phyloP scores from a whole-genome alignment of 768 basidiomycete species.

The Leucosporidium scottii region DNA sequence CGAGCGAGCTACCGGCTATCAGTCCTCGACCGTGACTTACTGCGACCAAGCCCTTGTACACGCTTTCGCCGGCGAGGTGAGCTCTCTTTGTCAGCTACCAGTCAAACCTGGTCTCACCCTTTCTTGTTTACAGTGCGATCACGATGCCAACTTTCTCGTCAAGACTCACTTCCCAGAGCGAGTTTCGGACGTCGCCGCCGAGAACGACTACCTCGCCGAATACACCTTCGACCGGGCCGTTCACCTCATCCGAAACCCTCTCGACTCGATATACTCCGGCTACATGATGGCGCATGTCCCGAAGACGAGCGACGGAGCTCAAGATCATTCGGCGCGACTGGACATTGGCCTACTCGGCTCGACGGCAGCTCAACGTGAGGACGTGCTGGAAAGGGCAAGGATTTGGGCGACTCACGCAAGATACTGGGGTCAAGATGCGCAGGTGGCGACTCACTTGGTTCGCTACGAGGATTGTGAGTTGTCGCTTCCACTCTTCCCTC shows the following conservation, averaged over 20 bases:
- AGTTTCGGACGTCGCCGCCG: neutral
- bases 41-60: neutral
- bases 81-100: neutral
- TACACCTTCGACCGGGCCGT: neutral
- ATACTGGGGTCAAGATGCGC: neutral
- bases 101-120: neutral
- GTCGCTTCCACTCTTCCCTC: too few species aligned
- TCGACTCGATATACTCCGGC: neutral
- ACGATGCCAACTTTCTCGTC: neutral
- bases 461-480: neutral
- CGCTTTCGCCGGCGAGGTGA: neutral
- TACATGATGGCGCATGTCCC: constrained; percentile 1
- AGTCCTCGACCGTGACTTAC: neutral
- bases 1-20: neutral
- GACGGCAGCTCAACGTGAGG: neutral
- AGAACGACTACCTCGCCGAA: too few species aligned
- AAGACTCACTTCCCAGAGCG: neutral
- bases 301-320: neutral
- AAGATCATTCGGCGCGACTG: neutral
- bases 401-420: neutral
- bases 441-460: neutral
- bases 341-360: neutral
- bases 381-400: neutral
- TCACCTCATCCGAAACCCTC: neutral
- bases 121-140: neutral